Evolutionary conservation across 148 eudicot species (phyloP), one percentile per base, ranked within the genome.

Genomic region (Rhododendron henanense): DNA sequence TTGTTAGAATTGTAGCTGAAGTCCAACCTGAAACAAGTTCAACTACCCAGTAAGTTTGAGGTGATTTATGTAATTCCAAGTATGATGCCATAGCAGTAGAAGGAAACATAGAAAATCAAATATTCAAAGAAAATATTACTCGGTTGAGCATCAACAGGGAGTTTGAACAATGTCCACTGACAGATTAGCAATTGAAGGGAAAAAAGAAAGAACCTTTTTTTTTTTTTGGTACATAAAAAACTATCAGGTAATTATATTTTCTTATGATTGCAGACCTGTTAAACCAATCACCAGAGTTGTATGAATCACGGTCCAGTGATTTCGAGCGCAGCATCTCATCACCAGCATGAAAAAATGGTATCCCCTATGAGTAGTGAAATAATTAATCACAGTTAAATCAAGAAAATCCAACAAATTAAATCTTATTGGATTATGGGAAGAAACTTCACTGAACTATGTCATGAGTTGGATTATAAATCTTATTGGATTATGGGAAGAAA

Each of bases 241-340:
- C 65, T 35, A 69, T 10, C 48, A 45, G 1, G 74, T n/a, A 77
- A 86, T 21, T 21, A 18, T 50, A 71, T 79, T 57, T 79, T 28
- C 19, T 33, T 37, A 21, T 85, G 37, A n/a, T 16, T 76, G 79
- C 84, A 19, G 50, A 96, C 99, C 98, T 97, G 94, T 95, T 97
- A 90, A 94, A 97, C 99, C 98, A 97, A 91, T 97, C 99, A 80
- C 99, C 96, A 73, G 99, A 97, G 82, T 97, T 95, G 79, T 97
- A 95, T 25, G 99, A 95, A 90, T 97, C 99, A 57, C 98, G 98
- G 85, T 97, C 99, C 83, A 97, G 91, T 71, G 99, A 97, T 89
- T 97, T 97, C 21, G 99, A 97, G 50, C 98, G 99, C 83, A 97
- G 92, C 87, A 95, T 89, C 91, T 95, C 99, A 89, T 97, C 99